Conservation (phyloP, 176 grass and related monocot species). For the Lolium multiflorum region DNA sequence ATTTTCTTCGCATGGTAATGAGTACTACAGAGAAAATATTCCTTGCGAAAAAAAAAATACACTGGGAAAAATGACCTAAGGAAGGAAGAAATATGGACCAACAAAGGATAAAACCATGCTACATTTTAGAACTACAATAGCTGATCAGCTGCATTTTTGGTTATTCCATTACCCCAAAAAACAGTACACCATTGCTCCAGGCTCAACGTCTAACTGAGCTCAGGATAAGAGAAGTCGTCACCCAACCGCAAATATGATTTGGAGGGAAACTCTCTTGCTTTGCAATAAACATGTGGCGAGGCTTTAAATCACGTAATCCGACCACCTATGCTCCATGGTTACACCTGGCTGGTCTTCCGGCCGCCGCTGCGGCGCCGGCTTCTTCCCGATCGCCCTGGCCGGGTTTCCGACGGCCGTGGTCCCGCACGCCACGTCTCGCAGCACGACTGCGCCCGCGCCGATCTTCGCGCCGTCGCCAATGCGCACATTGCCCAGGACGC, state of each 20-base stretch:
- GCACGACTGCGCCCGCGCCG: conserved; percentile 79
- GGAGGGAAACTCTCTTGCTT: conserved; percentile 38
- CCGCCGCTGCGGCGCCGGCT: conserved; percentile 48
- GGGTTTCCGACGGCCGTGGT: conserved; percentile 83
- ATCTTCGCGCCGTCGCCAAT: conserved; percentile 75
- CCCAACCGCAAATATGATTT: neutral
- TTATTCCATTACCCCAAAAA: conserved; percentile 27
- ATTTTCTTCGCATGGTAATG: too few relatives aligned
- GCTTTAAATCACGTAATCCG: conserved; percentile 41
- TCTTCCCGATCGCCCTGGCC: conserved; percentile 54
- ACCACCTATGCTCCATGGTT: conserved; percentile 77
- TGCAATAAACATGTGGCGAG: conserved; percentile 2
- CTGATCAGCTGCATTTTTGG: neutral
- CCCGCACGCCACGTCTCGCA: conserved; percentile 57
- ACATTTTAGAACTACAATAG: conserved; percentile 11
- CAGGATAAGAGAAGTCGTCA: conserved; percentile 6
- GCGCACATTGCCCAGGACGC: conserved; percentile 81
- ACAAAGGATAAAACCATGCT: neutral
- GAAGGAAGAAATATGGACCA: neutral
- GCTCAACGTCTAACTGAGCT: conserved; percentile 62
- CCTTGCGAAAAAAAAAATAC: too few relatives aligned
- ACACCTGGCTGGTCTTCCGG: conserved; percentile 45
- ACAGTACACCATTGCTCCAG: neutral
- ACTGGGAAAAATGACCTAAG: too few relatives aligned
- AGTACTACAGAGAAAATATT: too few relatives aligned